Percentiles rank a stretch among this genome's conserved stretches.
Evolutionary conservation across 2,329 filamentous ascomycete genomes (phyloP).

Genomic region (Paecilomyces sp.): DNA sequence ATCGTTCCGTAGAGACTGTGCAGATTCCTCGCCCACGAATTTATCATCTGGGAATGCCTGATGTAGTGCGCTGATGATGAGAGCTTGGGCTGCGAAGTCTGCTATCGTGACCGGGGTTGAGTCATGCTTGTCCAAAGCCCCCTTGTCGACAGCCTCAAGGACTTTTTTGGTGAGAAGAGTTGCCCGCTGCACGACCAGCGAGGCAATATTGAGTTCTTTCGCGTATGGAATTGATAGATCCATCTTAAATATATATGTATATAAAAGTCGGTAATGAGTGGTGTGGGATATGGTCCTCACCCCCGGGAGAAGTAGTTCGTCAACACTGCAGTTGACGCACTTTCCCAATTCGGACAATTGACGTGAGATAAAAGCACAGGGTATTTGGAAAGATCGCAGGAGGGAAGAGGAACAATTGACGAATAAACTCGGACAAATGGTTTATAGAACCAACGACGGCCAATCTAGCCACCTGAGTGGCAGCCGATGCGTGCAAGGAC

Average conservation of each 20-base stretch:
- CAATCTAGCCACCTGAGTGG: background rate
- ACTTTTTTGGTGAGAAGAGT: slow-evolving; percentile 52
- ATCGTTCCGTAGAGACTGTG: slow-evolving; percentile 46
- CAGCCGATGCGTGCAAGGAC: background rate
- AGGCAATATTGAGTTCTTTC: slow-evolving; percentile 29
- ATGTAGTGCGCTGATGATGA: slow-evolving; percentile 53
- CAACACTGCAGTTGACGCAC: background rate
- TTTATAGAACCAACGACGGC: background rate
- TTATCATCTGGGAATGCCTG: slow-evolving; percentile 47
- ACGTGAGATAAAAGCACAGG: background rate
- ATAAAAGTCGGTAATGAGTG: background rate
- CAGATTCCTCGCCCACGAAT: slow-evolving; percentile 58
- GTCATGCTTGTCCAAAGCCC: slow-evolving; percentile 51
- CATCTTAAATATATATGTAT: slow-evolving; percentile 11
- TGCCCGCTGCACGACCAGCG: slow-evolving; percentile 48
- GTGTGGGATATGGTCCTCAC: background rate
- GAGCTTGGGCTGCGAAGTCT: slow-evolving; percentile 57
- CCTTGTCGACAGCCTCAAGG: slow-evolving; percentile 42
- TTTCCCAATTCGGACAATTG: background rate
- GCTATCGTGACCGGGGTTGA: slow-evolving; percentile 56
- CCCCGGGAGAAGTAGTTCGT: background rate
- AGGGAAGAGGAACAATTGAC: background rate
- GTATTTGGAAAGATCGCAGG: background rate
- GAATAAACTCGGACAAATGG: background rate
- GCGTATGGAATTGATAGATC: slow-evolving; percentile 18